Evolutionary conservation across 2,329 filamentous ascomycete species (phyloP).

Genomic region (Blastomyces parvus): DNA sequence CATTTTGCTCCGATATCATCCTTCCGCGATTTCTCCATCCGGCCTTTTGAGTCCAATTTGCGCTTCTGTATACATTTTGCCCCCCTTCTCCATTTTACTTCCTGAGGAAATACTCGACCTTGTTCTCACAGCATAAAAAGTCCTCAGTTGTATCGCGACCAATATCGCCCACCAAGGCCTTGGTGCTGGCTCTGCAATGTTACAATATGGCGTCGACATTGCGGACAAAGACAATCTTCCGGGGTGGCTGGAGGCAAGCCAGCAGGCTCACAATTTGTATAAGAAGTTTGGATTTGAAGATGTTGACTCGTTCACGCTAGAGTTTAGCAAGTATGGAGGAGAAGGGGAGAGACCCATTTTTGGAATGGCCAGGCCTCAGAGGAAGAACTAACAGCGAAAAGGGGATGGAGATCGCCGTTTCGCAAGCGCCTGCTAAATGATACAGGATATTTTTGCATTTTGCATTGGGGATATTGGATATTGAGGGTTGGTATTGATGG

Average conservation of each 20-base stretch:
- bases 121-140: constrained; percentile 11
- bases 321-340: constrained; percentile 17
- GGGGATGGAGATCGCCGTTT: neutral
- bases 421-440: neutral
- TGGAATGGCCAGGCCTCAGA: constrained; percentile 11
- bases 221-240: constrained; percentile 18
- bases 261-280: constrained; percentile 22
- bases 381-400: neutral
- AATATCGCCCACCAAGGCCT: constrained; percentile 23
- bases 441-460: neutral
- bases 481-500: neutral
- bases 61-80: neutral
- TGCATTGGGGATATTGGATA: neutral
- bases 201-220: constrained; percentile 20
- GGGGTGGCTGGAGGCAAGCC: constrained; percentile 21
- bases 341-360: constrained; percentile 13
- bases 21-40: neutral
- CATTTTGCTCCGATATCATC: neutral
- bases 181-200: constrained; percentile 21
- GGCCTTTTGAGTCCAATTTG: neutral
- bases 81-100: neutral
- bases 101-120: neutral
- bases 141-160: constrained; percentile 27
- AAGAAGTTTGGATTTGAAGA: constrained; percentile 23
- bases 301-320: constrained; percentile 13